Evolutionary conservation across 768 basidiomycete species (phyloP).

Genomic region (Strobilomyces echinocephalus): DNA sequence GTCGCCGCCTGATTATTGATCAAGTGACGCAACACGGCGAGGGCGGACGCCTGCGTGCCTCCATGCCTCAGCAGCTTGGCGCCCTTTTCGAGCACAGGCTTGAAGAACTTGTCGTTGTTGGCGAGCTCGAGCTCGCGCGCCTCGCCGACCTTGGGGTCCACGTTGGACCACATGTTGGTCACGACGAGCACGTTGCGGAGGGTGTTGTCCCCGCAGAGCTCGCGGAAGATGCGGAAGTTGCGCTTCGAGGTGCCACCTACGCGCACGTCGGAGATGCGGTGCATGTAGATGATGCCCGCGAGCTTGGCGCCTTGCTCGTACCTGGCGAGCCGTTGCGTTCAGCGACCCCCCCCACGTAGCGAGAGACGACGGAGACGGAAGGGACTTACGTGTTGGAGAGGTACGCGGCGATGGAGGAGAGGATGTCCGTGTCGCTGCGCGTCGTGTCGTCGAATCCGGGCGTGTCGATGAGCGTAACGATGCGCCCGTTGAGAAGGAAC

Average conservation of each 20-base stretch:
- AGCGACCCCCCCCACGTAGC: too few relatives aligned
- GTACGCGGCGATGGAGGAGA: slow-evolving; percentile 45
- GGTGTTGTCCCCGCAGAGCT: slow-evolving; percentile 47
- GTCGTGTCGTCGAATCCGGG: slow-evolving; percentile 58
- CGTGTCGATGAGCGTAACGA: slow-evolving; percentile 51
- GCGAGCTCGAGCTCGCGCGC: slow-evolving; percentile 45
- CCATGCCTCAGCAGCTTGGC: slow-evolving; percentile 42
- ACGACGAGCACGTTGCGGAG: slow-evolving; percentile 49
- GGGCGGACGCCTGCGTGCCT: slow-evolving; percentile 39
- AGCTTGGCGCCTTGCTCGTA: slow-evolving; percentile 37
- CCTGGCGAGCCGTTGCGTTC: slow-evolving; percentile 7
- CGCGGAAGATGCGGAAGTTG: slow-evolving; percentile 49
- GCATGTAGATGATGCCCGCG: slow-evolving; percentile 53
- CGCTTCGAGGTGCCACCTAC: slow-evolving; percentile 48
- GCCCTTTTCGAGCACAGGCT: slow-evolving; percentile 46
- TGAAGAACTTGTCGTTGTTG: slow-evolving; percentile 43
- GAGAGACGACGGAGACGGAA: too few relatives aligned
- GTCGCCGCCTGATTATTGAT: slow-evolving; percentile 37
- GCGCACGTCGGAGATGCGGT: slow-evolving; percentile 48
- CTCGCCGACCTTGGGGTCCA: slow-evolving; percentile 35
- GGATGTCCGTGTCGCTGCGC: slow-evolving; percentile 45
- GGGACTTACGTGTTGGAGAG: slow-evolving; percentile 32
- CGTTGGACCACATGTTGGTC: slow-evolving; percentile 52
- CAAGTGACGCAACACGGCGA: slow-evolving; percentile 39
- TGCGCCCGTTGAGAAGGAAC: slow-evolving; percentile 42